Evolutionary conservation across 176 grass and related monocot genomes (phyloP), one percentile per base, ranked within the genome.

Genomic region (Oryza nivara): DNA sequence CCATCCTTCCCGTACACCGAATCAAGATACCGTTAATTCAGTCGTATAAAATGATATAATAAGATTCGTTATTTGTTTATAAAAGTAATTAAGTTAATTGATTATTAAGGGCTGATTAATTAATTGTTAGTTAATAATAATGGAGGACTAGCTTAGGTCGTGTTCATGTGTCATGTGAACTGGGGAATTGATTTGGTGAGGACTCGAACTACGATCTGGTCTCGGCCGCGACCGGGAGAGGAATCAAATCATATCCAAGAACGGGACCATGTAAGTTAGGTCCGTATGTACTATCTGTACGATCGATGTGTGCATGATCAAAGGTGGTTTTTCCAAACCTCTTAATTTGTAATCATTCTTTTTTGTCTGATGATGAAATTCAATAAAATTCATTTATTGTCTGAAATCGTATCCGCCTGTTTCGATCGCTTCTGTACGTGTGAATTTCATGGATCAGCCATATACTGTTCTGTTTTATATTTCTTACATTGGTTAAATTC

Each of bases 61-160:
- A 77, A 86, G 47, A 86, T 86, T 90, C 74, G 28, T 90, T 83
- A 86, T 86, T 90, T 66, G 61, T 90, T 82, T 86, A 14, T 77
- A 34, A 34, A 20, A 58, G 38, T 68, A 30, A 26, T 26, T 26
- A 26, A 66, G 38, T 51, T 83, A 51, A 64, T 51, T 36, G 35
- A 36, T 36, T 36, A 36, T 4, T 78, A 41, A 64, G 74, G 74
- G 12, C 36, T 66, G 14, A 26, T 56, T 58, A 58, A 3, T 19
- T 58, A 32, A 26, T 26, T 26, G 26, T 32, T 32, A 14, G 23
- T 9, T 52, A 68, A 84, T 51, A 71, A 73, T 70, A 25, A 71
- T 80, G 30, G 32, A 78, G 85, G 84, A 83, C 75, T 86, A 38
- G 36, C 36, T 38, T 36, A 77, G 64, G 80, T 88, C 80, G 15